These are phyloP conservation scores for Aureoboletus auriporus DNA, from an alignment of 768 basidiomycete genomes.

Conservation along the genomic window DNA sequence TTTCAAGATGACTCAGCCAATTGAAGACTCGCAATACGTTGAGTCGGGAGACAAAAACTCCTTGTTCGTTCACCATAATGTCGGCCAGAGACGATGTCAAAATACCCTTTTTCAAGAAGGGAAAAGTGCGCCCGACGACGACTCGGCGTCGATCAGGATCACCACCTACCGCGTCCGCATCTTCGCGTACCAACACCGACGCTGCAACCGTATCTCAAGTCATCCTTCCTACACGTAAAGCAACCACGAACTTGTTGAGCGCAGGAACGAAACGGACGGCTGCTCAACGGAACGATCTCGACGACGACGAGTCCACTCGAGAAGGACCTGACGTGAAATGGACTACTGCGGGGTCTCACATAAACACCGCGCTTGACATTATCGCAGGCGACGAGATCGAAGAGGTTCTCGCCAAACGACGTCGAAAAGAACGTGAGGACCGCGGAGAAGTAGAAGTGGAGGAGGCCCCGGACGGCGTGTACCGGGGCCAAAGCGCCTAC, in stretches of 20 bases:
- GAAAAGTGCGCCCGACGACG: constrained; percentile 73
- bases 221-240: constrained; percentile 70
- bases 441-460: constrained; percentile 56
- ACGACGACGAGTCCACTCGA: constrained; percentile 40
- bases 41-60: too few species aligned
- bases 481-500: constrained; percentile 82
- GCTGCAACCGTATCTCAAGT: constrained; percentile 49
- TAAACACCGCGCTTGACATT: constrained; percentile 69
- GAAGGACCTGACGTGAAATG: constrained; percentile 65
- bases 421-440: constrained; percentile 56
- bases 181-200: constrained; percentile 7
- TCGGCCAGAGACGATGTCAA: constrained; percentile 36
- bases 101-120: constrained; percentile 90
- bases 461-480: constrained; percentile 70
- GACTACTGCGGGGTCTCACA: constrained; percentile 74
- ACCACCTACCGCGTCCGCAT: constrained; percentile 28
- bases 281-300: constrained; percentile 44
- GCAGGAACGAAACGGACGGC: constrained; percentile 69
- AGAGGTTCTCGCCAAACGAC: constrained; percentile 68
- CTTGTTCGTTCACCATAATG: constrained; percentile 20
- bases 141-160: constrained; percentile 68
- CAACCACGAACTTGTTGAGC: constrained; percentile 64
- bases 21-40: too few species aligned
- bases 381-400: constrained; percentile 84
- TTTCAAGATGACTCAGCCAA: too few species aligned